These are phyloP conservation scores for Lactifluus echinatus DNA, from an alignment of 768 basidiomycete genomes.

Conservation along the genomic window DNA sequence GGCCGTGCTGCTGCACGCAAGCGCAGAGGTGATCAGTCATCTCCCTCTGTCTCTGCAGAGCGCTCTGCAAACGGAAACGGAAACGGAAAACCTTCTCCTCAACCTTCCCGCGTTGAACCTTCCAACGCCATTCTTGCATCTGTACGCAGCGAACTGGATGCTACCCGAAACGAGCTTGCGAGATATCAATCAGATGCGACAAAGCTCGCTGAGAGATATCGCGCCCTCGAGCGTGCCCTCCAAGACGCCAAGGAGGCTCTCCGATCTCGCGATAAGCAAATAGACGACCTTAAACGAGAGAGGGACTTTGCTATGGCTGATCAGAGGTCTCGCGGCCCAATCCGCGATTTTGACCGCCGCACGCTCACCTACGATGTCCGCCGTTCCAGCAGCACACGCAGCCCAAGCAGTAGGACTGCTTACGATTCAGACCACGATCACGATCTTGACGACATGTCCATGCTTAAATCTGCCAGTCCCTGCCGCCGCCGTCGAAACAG, in stretches of 20 bases:
- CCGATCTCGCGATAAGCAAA: constrained; percentile 48
- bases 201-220: constrained; percentile 54
- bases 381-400: constrained; percentile 13
- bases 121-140: constrained; percentile 21
- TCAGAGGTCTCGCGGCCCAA: constrained; percentile 15
- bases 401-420: constrained; percentile 15
- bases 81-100: constrained; percentile 10
- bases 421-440: constrained; percentile 11
- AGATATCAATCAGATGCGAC: constrained; percentile 45
- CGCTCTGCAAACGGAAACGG: constrained; percentile 10
- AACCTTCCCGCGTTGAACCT: constrained; percentile 11
- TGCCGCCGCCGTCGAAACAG: constrained; percentile 20
- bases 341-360: constrained; percentile 11
- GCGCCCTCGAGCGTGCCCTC: constrained; percentile 51
- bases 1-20: constrained; percentile 19
- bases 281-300: constrained; percentile 41
- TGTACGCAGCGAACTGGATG: constrained; percentile 52
- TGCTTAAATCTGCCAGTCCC: constrained; percentile 9
- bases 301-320: constrained; percentile 19
- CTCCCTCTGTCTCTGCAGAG: constrained; percentile 20
- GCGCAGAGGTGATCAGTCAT: constrained; percentile 20
- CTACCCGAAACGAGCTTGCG: constrained; percentile 43
- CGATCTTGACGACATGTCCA: constrained; percentile 15
- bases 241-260: constrained; percentile 56
- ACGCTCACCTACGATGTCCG: constrained; percentile 18